Conservation (phyloP, 257 asterid genomes). For the Ligustrum vulgare region DNA sequence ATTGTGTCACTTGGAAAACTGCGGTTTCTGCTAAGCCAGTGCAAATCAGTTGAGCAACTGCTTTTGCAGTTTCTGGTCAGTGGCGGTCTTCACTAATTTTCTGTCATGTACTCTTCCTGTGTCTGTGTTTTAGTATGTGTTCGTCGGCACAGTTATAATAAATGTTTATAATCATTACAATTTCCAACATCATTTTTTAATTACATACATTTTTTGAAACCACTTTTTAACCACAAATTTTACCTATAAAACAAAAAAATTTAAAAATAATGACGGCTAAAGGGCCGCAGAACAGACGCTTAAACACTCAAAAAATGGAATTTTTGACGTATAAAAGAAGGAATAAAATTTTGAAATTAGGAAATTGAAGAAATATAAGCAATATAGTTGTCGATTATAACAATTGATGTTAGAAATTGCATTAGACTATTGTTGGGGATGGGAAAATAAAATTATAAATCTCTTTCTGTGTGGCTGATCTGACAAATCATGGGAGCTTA, state of each 20-base stretch:
- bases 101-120: not conserved
- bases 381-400: not conserved
- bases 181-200: too few species aligned
- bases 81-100: not conserved
- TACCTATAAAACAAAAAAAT: too few species aligned
- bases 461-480: not conserved
- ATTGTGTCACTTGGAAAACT: constrained; percentile 65
- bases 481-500: not conserved
- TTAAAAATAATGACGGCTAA: too few species aligned
- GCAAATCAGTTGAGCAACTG: constrained; percentile 68
- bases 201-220: too few species aligned
- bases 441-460: not conserved
- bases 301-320: not conserved
- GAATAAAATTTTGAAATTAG: not conserved
- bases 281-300: too few species aligned
- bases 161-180: too few species aligned
- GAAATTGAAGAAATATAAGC: not conserved
- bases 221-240: too few species aligned
- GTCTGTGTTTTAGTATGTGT: too few species aligned
- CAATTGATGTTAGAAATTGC: not conserved
- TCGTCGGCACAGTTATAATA: too few species aligned
- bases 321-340: not conserved
- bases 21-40: constrained; percentile 65
- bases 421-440: not conserved
- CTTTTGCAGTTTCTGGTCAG: constrained; percentile 87